Evolutionary conservation across 2,329 filamentous ascomycete species (phyloP).

Genomic region (Diaporthe longicolla): DNA sequence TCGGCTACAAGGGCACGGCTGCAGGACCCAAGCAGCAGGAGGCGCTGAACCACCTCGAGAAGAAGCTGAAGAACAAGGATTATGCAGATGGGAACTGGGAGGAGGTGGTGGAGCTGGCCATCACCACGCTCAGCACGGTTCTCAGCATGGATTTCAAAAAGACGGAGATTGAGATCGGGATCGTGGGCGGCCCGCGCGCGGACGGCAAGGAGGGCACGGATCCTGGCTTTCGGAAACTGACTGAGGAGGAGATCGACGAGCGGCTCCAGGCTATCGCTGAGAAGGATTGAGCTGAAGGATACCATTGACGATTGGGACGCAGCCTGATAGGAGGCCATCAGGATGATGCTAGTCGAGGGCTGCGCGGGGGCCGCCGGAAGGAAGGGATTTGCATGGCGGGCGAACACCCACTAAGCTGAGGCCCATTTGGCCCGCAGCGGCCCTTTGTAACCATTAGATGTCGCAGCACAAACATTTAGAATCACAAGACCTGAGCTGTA

Average conservation of each 20-base stretch:
- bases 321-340: conserved; percentile 26
- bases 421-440: conserved; percentile 12
- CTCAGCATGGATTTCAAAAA: conserved; percentile 99
- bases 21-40: conserved; percentile 99
- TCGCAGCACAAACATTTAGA: conserved; percentile 32
- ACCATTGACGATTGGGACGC: conserved; percentile 1
- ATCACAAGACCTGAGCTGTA: conserved; percentile 37
- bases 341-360: conserved; percentile 18
- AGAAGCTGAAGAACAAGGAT: conserved; percentile 99
- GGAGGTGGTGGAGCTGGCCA: conserved; percentile 97
- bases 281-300: conserved; percentile 81
- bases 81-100: conserved; percentile 93
- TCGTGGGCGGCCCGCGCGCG: conserved; percentile 87
- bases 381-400: conserved; percentile 10
- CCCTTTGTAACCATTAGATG: conserved; percentile 39
- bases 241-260: conserved; percentile 98
- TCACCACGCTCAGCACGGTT: conserved; percentile 94
- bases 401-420: conserved; percentile 28
- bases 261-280: conserved; percentile 97
- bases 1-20: conserved; percentile 97
- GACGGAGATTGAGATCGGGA: conserved; percentile 94
- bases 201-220: conserved; percentile 89
- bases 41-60: conserved; percentile 97
- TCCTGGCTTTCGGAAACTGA: conserved; percentile 86
- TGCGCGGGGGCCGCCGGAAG: conserved; percentile 30